Evolutionary conservation across 2,329 filamentous ascomycete species (phyloP).

Genomic region (Trichoderma polysporum): DNA sequence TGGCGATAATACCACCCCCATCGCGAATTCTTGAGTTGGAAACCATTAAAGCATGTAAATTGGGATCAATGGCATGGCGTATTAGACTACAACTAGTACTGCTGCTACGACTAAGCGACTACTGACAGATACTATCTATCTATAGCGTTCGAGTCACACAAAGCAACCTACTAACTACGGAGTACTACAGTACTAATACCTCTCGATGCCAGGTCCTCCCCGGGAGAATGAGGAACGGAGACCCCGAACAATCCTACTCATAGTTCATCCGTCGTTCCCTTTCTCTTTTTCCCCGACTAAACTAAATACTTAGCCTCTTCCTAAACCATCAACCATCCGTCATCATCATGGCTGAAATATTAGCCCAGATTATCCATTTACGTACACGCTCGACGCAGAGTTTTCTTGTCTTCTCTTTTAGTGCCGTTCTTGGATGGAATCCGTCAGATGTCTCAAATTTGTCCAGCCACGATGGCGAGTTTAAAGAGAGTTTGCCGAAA

Average conservation of each 20-base stretch:
- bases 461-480: neutral
- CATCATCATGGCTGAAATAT: neutral
- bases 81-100: neutral
- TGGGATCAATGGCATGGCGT: neutral
- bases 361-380: neutral
- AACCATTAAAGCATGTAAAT: neutral
- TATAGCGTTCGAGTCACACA: neutral
- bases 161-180: neutral
- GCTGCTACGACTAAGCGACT: neutral
- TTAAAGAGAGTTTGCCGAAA: neutral
- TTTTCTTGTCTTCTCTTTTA: neutral
- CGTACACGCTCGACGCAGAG: neutral
- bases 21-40: neutral
- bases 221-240: conserved; percentile 7
- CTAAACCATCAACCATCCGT: neutral
- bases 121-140: neutral
- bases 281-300: neutral
- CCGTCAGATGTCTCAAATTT: neutral
- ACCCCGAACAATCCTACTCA: neutral
- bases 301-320: neutral
- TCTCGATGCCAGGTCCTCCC: neutral
- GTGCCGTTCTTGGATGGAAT: neutral
- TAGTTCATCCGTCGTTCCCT: neutral
- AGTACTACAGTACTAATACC: neutral
- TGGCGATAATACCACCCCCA: neutral